Percentiles rank a stretch among this genome's conserved stretches.
phyloP scores from a whole-genome alignment of 2,329 filamentous ascomycete species.

The Cryphonectria nitschkei region DNA sequence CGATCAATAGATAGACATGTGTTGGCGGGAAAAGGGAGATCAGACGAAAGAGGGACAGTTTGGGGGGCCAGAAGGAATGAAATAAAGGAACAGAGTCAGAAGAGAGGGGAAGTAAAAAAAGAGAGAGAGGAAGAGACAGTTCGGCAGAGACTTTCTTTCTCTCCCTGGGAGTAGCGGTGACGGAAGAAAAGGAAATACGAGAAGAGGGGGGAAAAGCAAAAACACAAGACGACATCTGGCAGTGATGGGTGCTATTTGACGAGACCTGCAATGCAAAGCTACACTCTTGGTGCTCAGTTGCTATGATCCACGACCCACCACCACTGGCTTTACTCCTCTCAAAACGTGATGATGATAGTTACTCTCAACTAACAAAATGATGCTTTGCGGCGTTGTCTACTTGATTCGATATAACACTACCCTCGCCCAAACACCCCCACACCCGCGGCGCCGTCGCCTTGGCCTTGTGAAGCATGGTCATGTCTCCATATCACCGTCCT shows the following conservation, averaged over 20 bases:
- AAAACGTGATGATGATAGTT: background rate
- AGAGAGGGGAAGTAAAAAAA: background rate
- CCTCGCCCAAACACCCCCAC: too few species aligned
- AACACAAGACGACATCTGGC: background rate
- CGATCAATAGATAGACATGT: background rate
- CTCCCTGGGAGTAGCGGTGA: background rate
- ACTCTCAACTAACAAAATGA: background rate
- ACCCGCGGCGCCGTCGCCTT: background rate
- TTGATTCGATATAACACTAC: background rate
- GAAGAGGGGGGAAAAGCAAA: background rate
- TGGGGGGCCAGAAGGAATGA: background rate
- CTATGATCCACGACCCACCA: too few species aligned
- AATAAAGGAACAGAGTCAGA: background rate
- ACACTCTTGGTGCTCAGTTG: background rate
- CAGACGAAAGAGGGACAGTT: background rate
- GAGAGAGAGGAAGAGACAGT: background rate
- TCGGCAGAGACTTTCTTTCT: background rate
- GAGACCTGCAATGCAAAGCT: background rate
- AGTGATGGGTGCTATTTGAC: background rate
- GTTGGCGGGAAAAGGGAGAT: background rate
- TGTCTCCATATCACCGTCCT: background rate
- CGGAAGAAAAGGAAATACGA: background rate
- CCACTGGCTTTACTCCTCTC: background rate
- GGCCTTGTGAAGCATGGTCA: background rate
- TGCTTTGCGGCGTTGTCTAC: background rate